Base-by-base conservation (phyloP, 208 protist genomes). In the Crithidia brevicula region DNA sequence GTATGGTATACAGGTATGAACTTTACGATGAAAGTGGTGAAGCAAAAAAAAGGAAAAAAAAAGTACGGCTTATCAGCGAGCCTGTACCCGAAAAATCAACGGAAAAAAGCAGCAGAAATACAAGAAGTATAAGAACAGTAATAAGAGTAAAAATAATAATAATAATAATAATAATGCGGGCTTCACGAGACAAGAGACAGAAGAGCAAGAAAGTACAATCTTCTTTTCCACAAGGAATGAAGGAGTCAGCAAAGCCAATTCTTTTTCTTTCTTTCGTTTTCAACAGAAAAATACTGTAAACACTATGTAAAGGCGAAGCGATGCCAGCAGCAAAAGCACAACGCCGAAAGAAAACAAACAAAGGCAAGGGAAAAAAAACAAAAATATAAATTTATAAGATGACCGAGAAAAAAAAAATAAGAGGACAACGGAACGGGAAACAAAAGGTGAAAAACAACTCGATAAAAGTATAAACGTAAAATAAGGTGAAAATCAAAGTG, bases 331-430 rank as follows among this genome's bases (percentile, higher is more conserved):
- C 47, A 30, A 25, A 10, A 52, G 6, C 4, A 52, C 15, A 52
- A 31, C 23, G n/a, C 7, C 5, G 8, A 47, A 33, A 8, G 36
- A 31, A 3, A 27, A 61, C 4, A n/a, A n/a, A n/a, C 15, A 34
- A 64, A 7, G 18, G 4, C 7, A 52, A 52, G 16, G n/a, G 22
- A 52, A 52, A 52, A 52, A n/a, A 52, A 25, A 52, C 7, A 30
- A 30, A 52, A 52, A 20, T 49, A 49, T 49, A 20, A 22, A 49
- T 49, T n/a, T n/a, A n/a, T n/a, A n/a, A n/a, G n/a, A n/a, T 47
- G 16, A 47, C 18, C 43, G 4, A 51, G 31, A 23, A 63, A 63
- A 49, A 63, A 49, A 31, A 63, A 63, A 63, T n/a, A 66, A 2
- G 38, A 46, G 30, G 8, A 15, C 27, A 42, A 20, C 28, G 11